phyloP scores from a whole-genome alignment of 345 rosid genomes.

The Citrus sinensis region DNA sequence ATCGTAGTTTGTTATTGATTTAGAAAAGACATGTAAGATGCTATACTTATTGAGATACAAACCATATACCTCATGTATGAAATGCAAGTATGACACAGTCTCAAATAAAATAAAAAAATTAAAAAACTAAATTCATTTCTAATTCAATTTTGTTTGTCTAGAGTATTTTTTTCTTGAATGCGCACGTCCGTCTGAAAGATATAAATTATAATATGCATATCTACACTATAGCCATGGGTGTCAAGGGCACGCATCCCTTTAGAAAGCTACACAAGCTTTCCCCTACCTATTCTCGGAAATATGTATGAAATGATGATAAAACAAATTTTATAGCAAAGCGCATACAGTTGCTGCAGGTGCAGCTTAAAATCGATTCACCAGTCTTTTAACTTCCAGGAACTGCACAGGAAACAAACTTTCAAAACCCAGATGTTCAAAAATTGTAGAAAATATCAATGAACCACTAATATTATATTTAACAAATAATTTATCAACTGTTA shows the following conservation, averaged over 20 bases:
- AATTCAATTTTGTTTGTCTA: no score
- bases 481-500: slow-evolving; percentile 8
- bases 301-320: not conserved
- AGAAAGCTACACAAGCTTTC: not conserved
- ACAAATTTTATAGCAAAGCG: not conserved
- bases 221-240: no score
- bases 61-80: no score
- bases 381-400: not conserved
- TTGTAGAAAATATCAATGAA: slow-evolving; percentile 9
- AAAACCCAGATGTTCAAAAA: not conserved
- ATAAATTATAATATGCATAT: no score
- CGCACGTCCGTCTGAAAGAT: no score
- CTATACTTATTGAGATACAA: no score
- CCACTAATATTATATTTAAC: slow-evolving; percentile 1
- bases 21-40: no score
- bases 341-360: not conserved
- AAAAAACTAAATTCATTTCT: no score
- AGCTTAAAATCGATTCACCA: not conserved
- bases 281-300: not conserved
- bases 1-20: no score
- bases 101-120: no score
- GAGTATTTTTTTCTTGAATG: no score
- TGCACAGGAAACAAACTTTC: not conserved
- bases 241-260: not conserved
- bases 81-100: no score